Conservation (phyloP, 2,329 filamentous ascomycete species). For the Purpureocillium lavendulum region DNA sequence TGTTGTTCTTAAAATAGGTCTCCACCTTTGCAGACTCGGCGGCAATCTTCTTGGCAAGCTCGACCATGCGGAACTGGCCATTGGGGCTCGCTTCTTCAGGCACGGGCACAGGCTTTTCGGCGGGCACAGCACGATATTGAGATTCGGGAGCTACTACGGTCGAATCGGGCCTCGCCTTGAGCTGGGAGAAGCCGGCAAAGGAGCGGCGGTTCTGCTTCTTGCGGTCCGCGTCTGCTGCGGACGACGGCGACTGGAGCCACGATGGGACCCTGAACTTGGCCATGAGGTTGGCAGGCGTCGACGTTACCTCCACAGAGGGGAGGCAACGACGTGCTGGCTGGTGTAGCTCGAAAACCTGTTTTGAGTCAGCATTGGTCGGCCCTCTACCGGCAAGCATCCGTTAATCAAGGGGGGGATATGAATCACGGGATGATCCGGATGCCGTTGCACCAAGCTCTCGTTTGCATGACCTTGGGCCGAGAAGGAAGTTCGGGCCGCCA, state of each 20-base stretch:
- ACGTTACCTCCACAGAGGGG: too few relatives aligned
- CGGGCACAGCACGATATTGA: background rate
- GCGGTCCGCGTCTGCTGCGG: conserved; percentile 14
- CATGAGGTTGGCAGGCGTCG: conserved; percentile 13
- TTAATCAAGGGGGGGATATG: too few relatives aligned
- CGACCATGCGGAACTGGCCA: conserved; percentile 29
- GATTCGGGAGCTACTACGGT: background rate
- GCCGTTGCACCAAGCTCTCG: too few relatives aligned
- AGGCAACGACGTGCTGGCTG: too few relatives aligned
- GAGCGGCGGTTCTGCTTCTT: conserved; percentile 27
- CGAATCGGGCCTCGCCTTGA: conserved; percentile 14
- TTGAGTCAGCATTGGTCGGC: too few relatives aligned
- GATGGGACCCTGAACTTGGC: conserved; percentile 24
- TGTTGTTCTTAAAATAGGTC: conserved; percentile 33
- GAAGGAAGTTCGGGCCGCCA: too few relatives aligned
- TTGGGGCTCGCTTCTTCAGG: conserved; percentile 2
- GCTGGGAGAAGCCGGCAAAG: conserved; percentile 17
- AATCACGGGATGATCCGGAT: too few relatives aligned
- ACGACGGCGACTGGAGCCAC: conserved; percentile 20
- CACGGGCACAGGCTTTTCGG: conserved; percentile 1
- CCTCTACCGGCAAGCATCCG: too few relatives aligned
- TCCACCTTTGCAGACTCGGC: conserved; percentile 41
- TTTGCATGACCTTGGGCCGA: too few relatives aligned
- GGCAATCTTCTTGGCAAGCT: conserved; percentile 38
- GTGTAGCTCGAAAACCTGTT: too few relatives aligned